Percentiles rank a stretch among this genome's conserved stretches.
Evolutionary conservation across 148 eudicot species (phyloP).

Genomic region (Suaeda aralocaspica): DNA sequence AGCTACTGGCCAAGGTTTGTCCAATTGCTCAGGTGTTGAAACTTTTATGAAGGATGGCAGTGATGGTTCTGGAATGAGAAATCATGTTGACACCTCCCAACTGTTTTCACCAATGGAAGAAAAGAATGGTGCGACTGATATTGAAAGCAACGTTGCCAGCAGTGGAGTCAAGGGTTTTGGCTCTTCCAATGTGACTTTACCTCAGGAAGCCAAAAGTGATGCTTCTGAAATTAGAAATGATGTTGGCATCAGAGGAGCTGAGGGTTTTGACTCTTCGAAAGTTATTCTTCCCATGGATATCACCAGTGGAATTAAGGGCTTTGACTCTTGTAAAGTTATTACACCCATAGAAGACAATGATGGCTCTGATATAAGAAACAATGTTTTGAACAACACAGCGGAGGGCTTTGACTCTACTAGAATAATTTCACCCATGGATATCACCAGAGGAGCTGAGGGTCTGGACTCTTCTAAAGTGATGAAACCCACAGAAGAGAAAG

Average conservation of each 20-base stretch:
- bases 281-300: too few relatives aligned
- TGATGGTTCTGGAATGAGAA: conserved; percentile 14
- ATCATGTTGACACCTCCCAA: not conserved
- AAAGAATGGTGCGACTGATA: not conserved
- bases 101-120: not conserved
- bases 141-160: not conserved
- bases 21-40: not conserved
- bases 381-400: conserved; percentile 3
- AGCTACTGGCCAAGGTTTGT: not conserved
- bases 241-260: conserved; percentile 10
- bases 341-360: conserved; percentile 13
- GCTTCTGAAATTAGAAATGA: conserved; percentile 9
- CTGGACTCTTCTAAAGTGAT: not conserved
- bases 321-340: conserved; percentile 4
- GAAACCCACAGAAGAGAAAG: not conserved
- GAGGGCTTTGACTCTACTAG: conserved; percentile 14
- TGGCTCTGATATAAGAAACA: conserved; percentile 13
- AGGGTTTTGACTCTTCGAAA: conserved; percentile 10
- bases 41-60: not conserved
- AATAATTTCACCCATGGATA: conserved; percentile 1
- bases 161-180: conserved; percentile 18
- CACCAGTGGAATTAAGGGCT: too few relatives aligned
- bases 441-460: conserved; percentile 15
- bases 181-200: conserved; percentile 16
- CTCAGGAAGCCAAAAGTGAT: conserved; percentile 16